Conservation (phyloP, 2,329 filamentous ascomycete species). For the Alternaria rosae region DNA sequence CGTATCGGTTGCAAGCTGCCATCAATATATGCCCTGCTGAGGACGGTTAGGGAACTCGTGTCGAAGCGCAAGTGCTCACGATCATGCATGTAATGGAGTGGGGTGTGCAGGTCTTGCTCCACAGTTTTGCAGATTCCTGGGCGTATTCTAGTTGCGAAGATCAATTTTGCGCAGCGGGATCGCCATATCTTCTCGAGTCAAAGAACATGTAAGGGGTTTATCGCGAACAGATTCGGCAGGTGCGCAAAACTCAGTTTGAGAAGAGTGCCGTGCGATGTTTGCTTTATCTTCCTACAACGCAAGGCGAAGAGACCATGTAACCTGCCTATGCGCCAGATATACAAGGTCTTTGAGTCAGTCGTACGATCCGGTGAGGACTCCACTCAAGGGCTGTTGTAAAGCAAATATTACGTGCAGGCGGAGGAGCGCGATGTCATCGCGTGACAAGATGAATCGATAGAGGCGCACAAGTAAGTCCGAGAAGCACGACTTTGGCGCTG, state of each 20-base stretch:
- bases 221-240: background rate
- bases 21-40: background rate
- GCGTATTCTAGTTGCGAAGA: conserved; percentile 2
- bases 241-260: conserved; percentile 12
- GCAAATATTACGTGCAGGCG: conserved; percentile 12
- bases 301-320: background rate
- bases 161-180: background rate
- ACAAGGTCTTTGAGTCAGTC: background rate
- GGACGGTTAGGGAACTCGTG: conserved; percentile 2
- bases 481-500: conserved; percentile 1
- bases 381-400: background rate
- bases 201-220: background rate
- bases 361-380: background rate
- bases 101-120: conserved; percentile 3
- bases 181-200: background rate
- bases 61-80: background rate
- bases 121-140: background rate
- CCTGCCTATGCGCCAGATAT: background rate
- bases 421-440: conserved; percentile 8
- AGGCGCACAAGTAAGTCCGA: background rate
- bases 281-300: background rate
- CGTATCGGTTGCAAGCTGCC: background rate
- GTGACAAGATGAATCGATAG: background rate
- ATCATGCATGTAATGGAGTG: conserved; percentile 7
- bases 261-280: conserved; percentile 19